Base-by-base conservation (phyloP, 768 basidiomycete species). In the Lactifluus echinatus region DNA sequence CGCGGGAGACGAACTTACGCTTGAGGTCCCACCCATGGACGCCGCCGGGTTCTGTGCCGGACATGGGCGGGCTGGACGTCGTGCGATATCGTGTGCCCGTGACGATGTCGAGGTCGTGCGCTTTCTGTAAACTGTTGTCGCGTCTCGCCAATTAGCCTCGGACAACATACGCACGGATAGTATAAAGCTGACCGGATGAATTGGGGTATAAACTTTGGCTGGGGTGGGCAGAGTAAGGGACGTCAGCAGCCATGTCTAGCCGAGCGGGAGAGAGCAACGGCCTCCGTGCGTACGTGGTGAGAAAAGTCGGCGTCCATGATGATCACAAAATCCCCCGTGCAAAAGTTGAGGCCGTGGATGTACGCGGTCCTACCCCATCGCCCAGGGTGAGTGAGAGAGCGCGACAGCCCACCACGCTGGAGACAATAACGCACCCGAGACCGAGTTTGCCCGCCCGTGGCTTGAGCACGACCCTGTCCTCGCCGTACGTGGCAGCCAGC, bases 231-330 rank as follows among this genome's bases (percentile, higher is more conserved):
- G 34, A 5, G 23, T 26, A 23, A 29, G 23, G 52, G 44, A 48
- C 31, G 8, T 45, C 4, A n/a, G 43, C 11, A n/a, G n/a, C n/a
- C n/a, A n/a, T n/a, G n/a, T n/a, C n/a, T n/a, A n/a, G n/a, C n/a
- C n/a, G n/a, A n/a, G n/a, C n/a, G n/a, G 15, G 3, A 14, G 40
- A 11, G 19, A 31, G 12, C 15, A 8, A 10, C n/a, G 28, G 2
- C 24, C 4, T 24, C 21, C 11, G 21, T 15, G 72, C 87, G 44
- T 72, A 92, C 92, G 64, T 95, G 93, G 66, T 95, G 93, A 5
- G 91, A 93, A 71, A 95, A 93, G 73, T 95, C 93, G 50, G 93
- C 93, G 65, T 95, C 93, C 93, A 95, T 95, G 68, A 95, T 94
- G 67, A 94, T 89, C 21, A 93, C 90, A 72, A 93, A 95, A 71